phyloP scores from a whole-genome alignment of 2,329 filamentous ascomycete genomes.

The Neobulgaria alba region DNA sequence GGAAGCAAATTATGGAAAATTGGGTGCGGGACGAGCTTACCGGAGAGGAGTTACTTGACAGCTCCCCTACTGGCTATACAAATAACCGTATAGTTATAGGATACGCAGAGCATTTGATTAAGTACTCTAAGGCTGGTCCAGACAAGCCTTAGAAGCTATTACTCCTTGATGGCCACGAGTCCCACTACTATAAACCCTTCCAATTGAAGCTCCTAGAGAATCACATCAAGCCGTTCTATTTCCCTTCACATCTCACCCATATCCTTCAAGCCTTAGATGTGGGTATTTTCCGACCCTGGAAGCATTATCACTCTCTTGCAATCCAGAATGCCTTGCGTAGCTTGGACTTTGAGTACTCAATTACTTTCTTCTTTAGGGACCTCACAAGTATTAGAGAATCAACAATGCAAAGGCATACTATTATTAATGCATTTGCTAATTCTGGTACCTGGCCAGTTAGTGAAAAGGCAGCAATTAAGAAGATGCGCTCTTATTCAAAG shows the following conservation, averaged over 20 bases:
- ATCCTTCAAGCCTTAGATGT: slow-evolving; percentile 7
- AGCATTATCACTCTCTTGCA: slow-evolving; percentile 2
- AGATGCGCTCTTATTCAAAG: too few species aligned
- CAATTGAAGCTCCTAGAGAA: slow-evolving; percentile 1
- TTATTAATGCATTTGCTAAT: slow-evolving; percentile 2
- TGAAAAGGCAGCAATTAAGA: too few species aligned
- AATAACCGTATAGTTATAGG: slow-evolving; percentile 2
- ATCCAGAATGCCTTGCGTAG: neutral
- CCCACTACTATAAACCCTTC: neutral
- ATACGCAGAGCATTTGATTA: slow-evolving; percentile 2
- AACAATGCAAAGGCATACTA: neutral
- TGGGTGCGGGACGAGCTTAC: neutral
- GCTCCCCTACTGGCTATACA: neutral
- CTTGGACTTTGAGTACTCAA: slow-evolving; percentile 4
- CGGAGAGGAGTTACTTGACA: neutral
- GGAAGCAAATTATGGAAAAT: slow-evolving; percentile 4
- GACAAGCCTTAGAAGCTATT: slow-evolving; percentile 3
- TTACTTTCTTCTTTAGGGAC: slow-evolving; percentile 3
- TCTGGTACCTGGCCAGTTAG: too few species aligned
- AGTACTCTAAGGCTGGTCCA: neutral
- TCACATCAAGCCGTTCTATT: slow-evolving; percentile 4
- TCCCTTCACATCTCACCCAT: slow-evolving; percentile 5
- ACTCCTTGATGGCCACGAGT: slow-evolving; percentile 2
- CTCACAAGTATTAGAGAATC: neutral
- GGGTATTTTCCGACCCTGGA: slow-evolving; percentile 5